Evolutionary conservation across 2,329 filamentous ascomycete species (phyloP).

Genomic region (Phyllosticta citriasiana): DNA sequence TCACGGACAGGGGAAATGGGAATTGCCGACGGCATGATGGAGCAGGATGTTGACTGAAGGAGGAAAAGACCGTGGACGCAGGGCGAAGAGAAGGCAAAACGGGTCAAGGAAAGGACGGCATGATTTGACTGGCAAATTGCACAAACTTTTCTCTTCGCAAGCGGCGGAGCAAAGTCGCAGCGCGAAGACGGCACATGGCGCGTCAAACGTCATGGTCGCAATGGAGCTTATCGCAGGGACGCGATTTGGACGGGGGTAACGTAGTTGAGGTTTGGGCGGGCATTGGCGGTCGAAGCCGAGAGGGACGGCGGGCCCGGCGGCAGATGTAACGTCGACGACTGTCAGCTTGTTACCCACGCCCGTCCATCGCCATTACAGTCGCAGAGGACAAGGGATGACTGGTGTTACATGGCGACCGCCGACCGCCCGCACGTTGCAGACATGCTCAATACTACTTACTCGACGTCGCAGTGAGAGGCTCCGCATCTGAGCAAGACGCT

Average conservation of each 20-base stretch:
- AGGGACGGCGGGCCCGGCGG: not conserved
- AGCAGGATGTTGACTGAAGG: not conserved
- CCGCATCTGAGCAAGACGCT: constrained; percentile 7
- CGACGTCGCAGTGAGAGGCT: constrained; percentile 6
- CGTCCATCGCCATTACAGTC: constrained; percentile 1
- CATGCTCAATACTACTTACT: constrained; percentile 11
- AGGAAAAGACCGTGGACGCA: not conserved
- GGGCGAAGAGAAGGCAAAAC: not conserved
- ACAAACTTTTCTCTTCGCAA: not conserved
- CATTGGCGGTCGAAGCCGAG: not conserved
- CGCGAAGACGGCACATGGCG: not conserved
- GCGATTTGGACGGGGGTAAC: constrained; percentile 3
- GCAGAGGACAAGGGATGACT: constrained; percentile 10
- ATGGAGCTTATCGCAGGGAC: constrained; percentile 1
- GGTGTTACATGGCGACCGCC: constrained; percentile 11
- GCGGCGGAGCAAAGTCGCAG: constrained; percentile 5
- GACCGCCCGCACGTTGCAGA: constrained; percentile 10
- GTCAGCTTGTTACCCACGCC: not conserved
- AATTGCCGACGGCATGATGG: constrained; percentile 31
- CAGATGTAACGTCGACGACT: constrained; percentile 8
- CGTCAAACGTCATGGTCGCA: constrained; percentile 5
- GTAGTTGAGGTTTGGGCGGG: constrained; percentile 3
- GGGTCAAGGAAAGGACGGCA: not conserved
- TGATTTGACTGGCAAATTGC: not conserved
- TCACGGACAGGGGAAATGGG: constrained; percentile 11